Conservation (phyloP, 2,329 filamentous ascomycete genomes). For the Bipolaris sorokiniana region DNA sequence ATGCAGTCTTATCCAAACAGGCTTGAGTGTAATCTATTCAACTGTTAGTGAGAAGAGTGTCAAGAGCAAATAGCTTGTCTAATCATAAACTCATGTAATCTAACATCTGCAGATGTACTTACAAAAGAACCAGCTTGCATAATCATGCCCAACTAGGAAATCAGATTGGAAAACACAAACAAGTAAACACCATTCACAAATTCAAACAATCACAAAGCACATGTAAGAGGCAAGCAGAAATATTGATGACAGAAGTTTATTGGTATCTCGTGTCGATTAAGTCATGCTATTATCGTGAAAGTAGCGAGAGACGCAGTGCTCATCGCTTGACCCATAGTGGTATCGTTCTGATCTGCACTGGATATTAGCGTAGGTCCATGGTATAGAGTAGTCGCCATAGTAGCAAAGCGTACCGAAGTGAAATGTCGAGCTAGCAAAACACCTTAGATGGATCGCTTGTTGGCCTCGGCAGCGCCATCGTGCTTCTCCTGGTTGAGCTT, state of each 20-base stretch:
- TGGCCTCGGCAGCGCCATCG: slow-evolving; percentile 56
- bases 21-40: too few species aligned
- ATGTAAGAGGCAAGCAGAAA: neutral
- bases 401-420: slow-evolving; percentile 21
- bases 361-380: slow-evolving; percentile 1
- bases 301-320: slow-evolving; percentile 27
- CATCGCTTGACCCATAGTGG: slow-evolving; percentile 23
- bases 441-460: slow-evolving; percentile 53
- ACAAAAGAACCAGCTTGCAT: too few species aligned
- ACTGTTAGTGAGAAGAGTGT: too few species aligned
- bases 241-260: slow-evolving; percentile 28
- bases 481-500: slow-evolving; percentile 62
- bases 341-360: slow-evolving; percentile 19
- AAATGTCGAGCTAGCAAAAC: slow-evolving; percentile 21
- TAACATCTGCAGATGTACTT: too few species aligned
- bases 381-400: neutral
- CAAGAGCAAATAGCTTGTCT: too few species aligned
- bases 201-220: neutral
- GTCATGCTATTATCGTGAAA: slow-evolving; percentile 23
- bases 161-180: too few species aligned
- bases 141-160: too few species aligned
- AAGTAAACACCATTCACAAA: too few species aligned
- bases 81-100: too few species aligned
- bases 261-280: slow-evolving; percentile 39
- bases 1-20: too few species aligned